Percentiles rank a stretch among this genome's conserved stretches.
Conservation (phyloP, 352 stramenopile species). For the Phytophthora hibernalis region DNA sequence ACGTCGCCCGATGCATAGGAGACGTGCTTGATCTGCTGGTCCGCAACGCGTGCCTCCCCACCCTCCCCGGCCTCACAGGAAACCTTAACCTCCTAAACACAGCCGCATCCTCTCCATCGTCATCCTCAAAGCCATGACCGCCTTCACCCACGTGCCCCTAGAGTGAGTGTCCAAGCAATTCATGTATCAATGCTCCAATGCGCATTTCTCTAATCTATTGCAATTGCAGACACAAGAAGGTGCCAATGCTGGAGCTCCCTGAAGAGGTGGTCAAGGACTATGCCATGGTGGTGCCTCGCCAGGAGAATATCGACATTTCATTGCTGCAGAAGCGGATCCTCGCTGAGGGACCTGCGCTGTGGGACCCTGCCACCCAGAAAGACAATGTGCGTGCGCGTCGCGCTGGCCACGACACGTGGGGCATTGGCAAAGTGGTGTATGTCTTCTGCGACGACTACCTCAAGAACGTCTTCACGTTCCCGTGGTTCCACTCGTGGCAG, state of each 20-base stretch:
- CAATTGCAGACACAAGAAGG: constrained; percentile 69
- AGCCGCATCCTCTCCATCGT: neutral
- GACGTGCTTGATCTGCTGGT: constrained; percentile 32
- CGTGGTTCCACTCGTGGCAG: constrained; percentile 92
- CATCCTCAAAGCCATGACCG: constrained; percentile 27
- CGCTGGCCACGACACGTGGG: constrained; percentile 97
- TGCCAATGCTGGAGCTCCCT: constrained; percentile 69
- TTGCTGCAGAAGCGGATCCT: constrained; percentile 67
- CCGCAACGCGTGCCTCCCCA: constrained; percentile 11
- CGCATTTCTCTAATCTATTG: neutral
- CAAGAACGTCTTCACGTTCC: constrained; percentile 94
- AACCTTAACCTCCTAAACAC: constrained; percentile 14
- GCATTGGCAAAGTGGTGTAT: constrained; percentile 98
- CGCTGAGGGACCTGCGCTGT: constrained; percentile 53
- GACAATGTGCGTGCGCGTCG: constrained; percentile 94
- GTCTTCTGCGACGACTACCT: constrained; percentile 99
- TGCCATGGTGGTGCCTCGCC: constrained; percentile 64
- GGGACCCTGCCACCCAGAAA: constrained; percentile 72
- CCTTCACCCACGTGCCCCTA: constrained; percentile 46
- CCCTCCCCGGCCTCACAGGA: neutral
- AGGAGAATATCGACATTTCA: constrained; percentile 71
- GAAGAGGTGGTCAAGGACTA: constrained; percentile 43
- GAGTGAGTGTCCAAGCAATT: constrained; percentile 26
- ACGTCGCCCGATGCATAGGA: constrained; percentile 26
- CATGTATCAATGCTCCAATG: constrained; percentile 4